These are phyloP conservation scores for Flaveria sonorensis DNA, from an alignment of 129 eudicot species.

Conservation along the genomic window DNA sequence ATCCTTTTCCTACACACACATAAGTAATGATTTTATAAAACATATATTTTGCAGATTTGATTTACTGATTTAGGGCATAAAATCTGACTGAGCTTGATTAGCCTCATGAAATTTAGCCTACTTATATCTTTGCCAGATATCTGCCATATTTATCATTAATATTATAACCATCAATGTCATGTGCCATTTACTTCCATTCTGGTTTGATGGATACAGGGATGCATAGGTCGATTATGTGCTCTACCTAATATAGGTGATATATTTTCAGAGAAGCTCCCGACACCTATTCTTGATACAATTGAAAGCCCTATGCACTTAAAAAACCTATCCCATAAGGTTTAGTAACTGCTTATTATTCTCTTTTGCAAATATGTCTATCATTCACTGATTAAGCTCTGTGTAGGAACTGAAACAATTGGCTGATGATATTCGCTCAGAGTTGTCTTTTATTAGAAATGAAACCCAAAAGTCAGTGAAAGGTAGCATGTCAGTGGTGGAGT, in stretches of 20 bases:
- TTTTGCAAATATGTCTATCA: constrained; percentile 13
- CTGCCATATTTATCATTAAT: background rate
- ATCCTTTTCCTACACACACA: too few relatives aligned
- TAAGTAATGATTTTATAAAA: too few relatives aligned
- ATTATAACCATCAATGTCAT: background rate
- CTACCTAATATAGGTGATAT: constrained; percentile 51
- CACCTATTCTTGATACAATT: constrained; percentile 89
- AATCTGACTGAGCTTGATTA: background rate
- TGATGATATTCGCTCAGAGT: constrained; percentile 81
- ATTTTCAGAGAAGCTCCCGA: constrained; percentile 56
- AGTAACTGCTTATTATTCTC: constrained; percentile 6
- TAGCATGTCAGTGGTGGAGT: constrained; percentile 79
- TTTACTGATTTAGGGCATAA: background rate
- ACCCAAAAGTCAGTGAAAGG: constrained; percentile 51
- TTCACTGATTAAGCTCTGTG: constrained; percentile 25
- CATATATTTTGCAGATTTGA: too few relatives aligned
- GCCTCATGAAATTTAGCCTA: background rate
- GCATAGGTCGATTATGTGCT: constrained; percentile 42
- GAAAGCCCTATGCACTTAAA: constrained; percentile 82
- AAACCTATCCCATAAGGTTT: constrained; percentile 72
- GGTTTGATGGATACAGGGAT: constrained; percentile 48
- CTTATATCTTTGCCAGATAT: background rate
- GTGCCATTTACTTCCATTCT: constrained; percentile 9
- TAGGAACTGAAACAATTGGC: constrained; percentile 84
- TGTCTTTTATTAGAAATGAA: constrained; percentile 56